A percentile compares a stretch with the other conserved stretches of the same genome.
Conservation (phyloP, 768 basidiomycete genomes). For the Udeniomyces megalosporus region DNA sequence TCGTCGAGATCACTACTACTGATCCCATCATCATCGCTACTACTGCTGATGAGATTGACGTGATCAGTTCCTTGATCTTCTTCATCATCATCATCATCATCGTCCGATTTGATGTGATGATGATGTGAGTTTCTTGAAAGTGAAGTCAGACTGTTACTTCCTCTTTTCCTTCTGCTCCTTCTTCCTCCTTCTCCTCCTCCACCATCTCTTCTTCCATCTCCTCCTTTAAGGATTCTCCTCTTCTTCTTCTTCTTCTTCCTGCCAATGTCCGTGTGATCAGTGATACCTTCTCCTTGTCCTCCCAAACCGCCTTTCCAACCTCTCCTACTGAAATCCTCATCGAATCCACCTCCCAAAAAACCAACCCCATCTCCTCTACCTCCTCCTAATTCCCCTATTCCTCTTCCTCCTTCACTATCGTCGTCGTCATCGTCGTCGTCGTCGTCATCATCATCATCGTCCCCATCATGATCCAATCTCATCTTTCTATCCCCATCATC, state of each 20-base stretch:
- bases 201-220: no score
- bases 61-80: background rate
- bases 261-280: no score
- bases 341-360: background rate
- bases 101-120: no score
- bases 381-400: background rate
- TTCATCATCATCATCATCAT: background rate
- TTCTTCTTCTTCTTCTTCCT: no score
- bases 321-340: background rate
- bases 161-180: no score
- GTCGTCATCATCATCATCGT: background rate
- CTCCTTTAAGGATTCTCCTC: no score
- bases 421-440: background rate
- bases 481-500: constrained; percentile 32
- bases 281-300: no score
- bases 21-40: constrained; percentile 4
- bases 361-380: background rate
- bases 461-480: constrained; percentile 15
- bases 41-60: no score
- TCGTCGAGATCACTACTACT: background rate
- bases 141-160: no score
- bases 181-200: no score
- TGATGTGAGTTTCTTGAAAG: no score
- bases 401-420: background rate
- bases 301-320: background rate